Evolutionary conservation across 768 basidiomycete species (phyloP), one percentile per base, ranked within the genome.

Genomic region (Boletus barrowsii): DNA sequence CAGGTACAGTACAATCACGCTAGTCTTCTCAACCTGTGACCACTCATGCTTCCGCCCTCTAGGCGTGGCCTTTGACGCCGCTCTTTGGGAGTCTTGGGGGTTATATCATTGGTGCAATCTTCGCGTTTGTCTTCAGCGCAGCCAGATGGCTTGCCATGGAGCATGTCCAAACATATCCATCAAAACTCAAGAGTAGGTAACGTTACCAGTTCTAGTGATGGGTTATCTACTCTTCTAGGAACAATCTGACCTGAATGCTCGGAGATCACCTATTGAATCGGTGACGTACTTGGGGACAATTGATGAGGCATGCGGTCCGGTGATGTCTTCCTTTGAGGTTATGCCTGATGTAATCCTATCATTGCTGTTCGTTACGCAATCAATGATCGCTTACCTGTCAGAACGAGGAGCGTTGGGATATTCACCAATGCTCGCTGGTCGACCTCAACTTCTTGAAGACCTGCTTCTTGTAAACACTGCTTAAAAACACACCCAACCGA

Each of bases 21-120:
- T 55, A 17, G 49, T 36, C 47, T 49, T 56, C 26, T 48, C 7
- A 36, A 20, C 13, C 22, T 18, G 24, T 26, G n/a, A 15, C 14
- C 9, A n/a, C 44, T 51, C 32, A 44, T 22, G 42, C 10, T 35
- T 42, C 6, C 24, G 3, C 24, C 18, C 35, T n/a, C 10, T 54
- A 93, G 89, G 83, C 86, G 24, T 94, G 89, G 87, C 92, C 92
- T 13, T 74, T 93, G 51, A 86, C 88, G 1, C 84, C 88, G 13
- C 81, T 88, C 14, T 83, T 83, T 61, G 87, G 89, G 20, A 82
- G 88, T 18, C 72, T 92, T 17, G 62, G 76, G 22, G 91, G 92
- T 9, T 85, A 88, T 62, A 78, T 88, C 49, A 30, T 78, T 4
- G 83, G 84, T 3, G 81, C 86, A 18, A 63, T 88, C 29, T 63